phyloP scores from a whole-genome alignment of 495 filamentous ascomycete species.

The Evernia prunastri region DNA sequence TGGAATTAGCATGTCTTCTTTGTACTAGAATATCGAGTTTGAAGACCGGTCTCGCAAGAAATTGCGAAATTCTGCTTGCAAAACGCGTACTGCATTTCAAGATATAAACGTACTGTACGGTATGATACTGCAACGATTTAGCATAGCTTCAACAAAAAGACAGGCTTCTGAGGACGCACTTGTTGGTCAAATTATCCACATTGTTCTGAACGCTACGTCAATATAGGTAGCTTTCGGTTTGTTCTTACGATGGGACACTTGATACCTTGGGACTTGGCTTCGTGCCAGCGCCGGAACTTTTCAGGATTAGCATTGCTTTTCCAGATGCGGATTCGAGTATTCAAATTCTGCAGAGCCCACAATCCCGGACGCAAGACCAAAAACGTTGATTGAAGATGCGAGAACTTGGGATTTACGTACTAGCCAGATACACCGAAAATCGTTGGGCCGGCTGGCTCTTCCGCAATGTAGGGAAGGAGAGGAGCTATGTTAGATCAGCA shows the following conservation, averaged over 20 bases:
- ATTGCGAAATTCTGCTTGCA: background rate
- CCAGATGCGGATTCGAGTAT: too few relatives aligned
- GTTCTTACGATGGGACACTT: background rate
- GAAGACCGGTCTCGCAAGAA: background rate
- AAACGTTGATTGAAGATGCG: too few relatives aligned
- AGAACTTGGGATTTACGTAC: background rate
- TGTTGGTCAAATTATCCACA: conserved; percentile 76
- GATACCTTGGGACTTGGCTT: conserved; percentile 74
- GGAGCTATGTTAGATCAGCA: conserved; percentile 54
- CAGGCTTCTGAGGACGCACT: conserved; percentile 59
- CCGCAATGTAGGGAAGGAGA: conserved; percentile 59
- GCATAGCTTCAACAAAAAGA: conserved; percentile 49
- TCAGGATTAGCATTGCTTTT: background rate
- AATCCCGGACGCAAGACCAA: too few relatives aligned
- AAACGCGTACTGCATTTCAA: background rate
- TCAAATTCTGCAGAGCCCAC: too few relatives aligned
- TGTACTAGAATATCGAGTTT: background rate
- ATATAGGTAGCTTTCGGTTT: background rate
- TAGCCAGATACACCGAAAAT: conserved; percentile 94
- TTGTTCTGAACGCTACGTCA: conserved; percentile 53
- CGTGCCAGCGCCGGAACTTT: conserved; percentile 77
- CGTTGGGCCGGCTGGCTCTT: conserved; percentile 57
- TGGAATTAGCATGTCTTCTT: background rate
- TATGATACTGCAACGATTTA: background rate
- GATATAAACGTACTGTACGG: conserved; percentile 1